Base-by-base conservation (phyloP, 2,329 filamentous ascomycete genomes). In the Fusarium falciforme region DNA sequence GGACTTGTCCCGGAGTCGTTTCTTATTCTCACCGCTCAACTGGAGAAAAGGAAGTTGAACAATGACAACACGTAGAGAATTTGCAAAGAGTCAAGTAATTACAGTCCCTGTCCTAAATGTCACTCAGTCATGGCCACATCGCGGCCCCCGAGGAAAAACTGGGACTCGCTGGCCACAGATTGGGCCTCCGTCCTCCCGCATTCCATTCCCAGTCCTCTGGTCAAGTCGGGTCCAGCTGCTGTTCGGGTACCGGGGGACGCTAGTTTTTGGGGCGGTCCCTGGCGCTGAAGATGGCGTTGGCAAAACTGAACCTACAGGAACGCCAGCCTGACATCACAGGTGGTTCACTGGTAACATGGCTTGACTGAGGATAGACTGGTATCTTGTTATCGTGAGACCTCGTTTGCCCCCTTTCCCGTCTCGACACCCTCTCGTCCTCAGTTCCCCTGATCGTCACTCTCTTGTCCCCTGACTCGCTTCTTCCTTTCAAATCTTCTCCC, bases 61-160 rank as follows among this genome's bases (percentile, higher is more conserved):
- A n/a, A 16, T 2, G 25, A 57, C 20, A 57, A 11, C 6, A 20
- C 9, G 10, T 6, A 14, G 27, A 20, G 7, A 17, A 25, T 25
- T 35, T 25, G 12, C 12, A 35, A 55, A 31, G 25, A 31, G 47
- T 52, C 10, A 29, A 52, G 47, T 31, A 52, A 49, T 29, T 49
- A n/a, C 44, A 49, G 25, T 47, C 42, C 42, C 22, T 49, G 44
- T 11, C 16, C 14, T 22, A 47, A 49, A 29, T 49, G 44, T n/a
- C 44, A 47, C 42, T 47, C 44, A 49, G 25, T n/a, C 25, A 49
- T 52, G 47, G 17, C 47, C 47, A n/a, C 17, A 68, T 74, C 72
- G 72, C 72, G 61, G 47, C 40, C 68, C 16, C 72, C 71, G 72
- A 74, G 42, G 31, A 49, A 76, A 76, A 76, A 70, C 40, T 70